Conservation (phyloP, 257 asterid species). For the Nicotiana tabacum region DNA sequence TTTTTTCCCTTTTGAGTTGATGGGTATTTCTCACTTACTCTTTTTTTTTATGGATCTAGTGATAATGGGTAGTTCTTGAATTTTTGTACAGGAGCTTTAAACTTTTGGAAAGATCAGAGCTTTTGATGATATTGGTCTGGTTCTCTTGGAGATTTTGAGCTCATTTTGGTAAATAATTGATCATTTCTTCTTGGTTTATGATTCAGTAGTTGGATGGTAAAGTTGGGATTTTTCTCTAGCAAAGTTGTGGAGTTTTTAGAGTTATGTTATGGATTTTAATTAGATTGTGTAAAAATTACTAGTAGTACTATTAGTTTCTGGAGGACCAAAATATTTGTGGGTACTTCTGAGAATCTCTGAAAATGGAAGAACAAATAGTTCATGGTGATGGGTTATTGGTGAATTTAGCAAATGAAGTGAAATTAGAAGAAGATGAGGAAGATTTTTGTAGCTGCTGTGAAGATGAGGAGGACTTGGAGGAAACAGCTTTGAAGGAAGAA, state of each 20-base stretch:
- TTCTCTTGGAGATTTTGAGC: neutral
- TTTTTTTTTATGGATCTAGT: conserved; percentile 36
- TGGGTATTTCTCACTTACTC: neutral
- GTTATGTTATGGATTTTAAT: neutral
- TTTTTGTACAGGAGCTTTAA: conserved; percentile 34
- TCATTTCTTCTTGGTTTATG: neutral
- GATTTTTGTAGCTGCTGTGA: conserved; percentile 92
- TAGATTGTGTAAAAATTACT: neutral
- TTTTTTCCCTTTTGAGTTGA: neutral
- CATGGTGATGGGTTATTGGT: conserved; percentile 13
- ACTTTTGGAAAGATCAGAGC: conserved; percentile 8
- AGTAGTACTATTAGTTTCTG: neutral
- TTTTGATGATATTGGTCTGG: conserved; percentile 4
- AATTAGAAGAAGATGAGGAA: conserved; percentile 76
- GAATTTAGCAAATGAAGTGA: conserved; percentile 24
- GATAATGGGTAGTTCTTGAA: conserved; percentile 28
- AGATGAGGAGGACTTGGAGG: conserved; percentile 41
- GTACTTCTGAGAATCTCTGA: conserved; percentile 13
- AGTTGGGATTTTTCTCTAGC: neutral
- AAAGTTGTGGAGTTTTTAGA: neutral
- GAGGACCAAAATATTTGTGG: conserved; percentile 12
- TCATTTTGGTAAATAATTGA: neutral
- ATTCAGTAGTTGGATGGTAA: neutral
- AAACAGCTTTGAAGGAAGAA: neutral
- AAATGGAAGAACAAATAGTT: conserved; percentile 35